Conservation (phyloP, 345 rosid genomes). For the Odontarrhena argentea region DNA sequence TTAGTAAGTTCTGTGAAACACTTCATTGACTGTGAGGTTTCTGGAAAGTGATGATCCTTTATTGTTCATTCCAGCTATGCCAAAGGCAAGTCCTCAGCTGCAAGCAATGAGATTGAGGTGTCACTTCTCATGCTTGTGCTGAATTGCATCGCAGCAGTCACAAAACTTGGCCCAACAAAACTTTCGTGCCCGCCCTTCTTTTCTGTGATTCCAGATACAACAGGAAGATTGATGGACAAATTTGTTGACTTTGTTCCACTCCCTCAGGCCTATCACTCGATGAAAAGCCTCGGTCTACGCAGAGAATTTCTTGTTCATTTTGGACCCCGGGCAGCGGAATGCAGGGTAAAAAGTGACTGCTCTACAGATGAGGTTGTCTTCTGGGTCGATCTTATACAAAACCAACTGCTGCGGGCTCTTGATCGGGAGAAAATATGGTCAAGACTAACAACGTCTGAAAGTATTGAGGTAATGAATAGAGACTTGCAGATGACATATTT, state of each 20-base stretch:
- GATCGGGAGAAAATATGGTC: conserved; percentile 99
- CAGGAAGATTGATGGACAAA: conserved; percentile 88
- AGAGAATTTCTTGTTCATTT: conserved; percentile 94
- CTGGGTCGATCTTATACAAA: conserved; percentile 94
- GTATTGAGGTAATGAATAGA: conserved; percentile 75
- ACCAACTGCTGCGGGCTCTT: conserved; percentile 79
- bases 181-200: conserved; percentile 72
- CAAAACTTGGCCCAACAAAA: conserved; percentile 87
- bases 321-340: conserved; percentile 86
- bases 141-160: conserved; percentile 77
- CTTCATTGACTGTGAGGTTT: conserved; percentile 22
- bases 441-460: conserved; percentile 86
- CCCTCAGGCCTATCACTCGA: conserved; percentile 61
- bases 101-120: conserved; percentile 62
- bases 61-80: conserved; percentile 50
- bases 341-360: conserved; percentile 65
- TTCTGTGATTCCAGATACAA: conserved; percentile 68
- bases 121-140: conserved; percentile 79
- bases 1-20: conserved; percentile 17
- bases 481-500: conserved; percentile 12
- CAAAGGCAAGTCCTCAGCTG: conserved; percentile 50
- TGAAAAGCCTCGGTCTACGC: conserved; percentile 72
- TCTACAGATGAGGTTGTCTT: conserved; percentile 79
- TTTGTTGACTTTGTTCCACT: conserved; percentile 77
- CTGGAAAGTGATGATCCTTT: conserved; percentile 26